A percentile compares a stretch with the other conserved stretches of the same genome.
These are phyloP conservation scores for Calocybe cyanea DNA, from an alignment of 768 basidiomycete genomes.

Conservation along the genomic window DNA sequence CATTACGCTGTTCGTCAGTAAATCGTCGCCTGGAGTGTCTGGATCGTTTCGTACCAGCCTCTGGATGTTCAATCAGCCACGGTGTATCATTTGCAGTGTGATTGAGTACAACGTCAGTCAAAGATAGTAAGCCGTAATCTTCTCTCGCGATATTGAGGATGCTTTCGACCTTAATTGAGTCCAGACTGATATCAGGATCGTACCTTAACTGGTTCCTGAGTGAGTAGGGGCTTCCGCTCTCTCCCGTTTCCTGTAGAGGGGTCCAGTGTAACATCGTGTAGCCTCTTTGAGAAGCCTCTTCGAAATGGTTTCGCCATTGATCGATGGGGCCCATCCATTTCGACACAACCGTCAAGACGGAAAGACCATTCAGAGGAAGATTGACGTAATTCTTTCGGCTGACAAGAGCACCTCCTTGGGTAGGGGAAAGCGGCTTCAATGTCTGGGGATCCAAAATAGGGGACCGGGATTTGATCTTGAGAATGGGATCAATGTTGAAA, in stretches of 20 bases:
- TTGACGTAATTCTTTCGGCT: conserved; percentile 53
- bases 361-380: conserved; percentile 83
- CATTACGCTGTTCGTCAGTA: not conserved
- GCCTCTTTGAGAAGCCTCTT: conserved; percentile 81
- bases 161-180: conserved; percentile 55
- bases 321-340: conserved; percentile 95
- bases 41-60: conserved; percentile 68
- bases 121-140: conserved; percentile 81
- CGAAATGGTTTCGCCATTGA: conserved; percentile 77
- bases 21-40: not conserved
- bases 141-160: conserved; percentile 69
- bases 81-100: conserved; percentile 94
- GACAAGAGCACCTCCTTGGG: conserved; percentile 44
- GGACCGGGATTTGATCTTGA: conserved; percentile 69
- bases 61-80: conserved; percentile 92
- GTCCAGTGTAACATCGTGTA: conserved; percentile 99
- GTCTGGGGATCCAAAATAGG: conserved; percentile 60
- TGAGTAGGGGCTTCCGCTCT: conserved; percentile 89
- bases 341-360: conserved; percentile 86
- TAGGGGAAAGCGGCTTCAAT: conserved; percentile 46
- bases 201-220: conserved; percentile 85
- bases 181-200: conserved; percentile 68
- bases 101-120: conserved; percentile 96
- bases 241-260: conserved; percentile 88
- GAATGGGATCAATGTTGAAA: conserved; percentile 93